phyloP scores from a whole-genome alignment of 768 basidiomycete genomes.

The Pleurotus platypus region DNA sequence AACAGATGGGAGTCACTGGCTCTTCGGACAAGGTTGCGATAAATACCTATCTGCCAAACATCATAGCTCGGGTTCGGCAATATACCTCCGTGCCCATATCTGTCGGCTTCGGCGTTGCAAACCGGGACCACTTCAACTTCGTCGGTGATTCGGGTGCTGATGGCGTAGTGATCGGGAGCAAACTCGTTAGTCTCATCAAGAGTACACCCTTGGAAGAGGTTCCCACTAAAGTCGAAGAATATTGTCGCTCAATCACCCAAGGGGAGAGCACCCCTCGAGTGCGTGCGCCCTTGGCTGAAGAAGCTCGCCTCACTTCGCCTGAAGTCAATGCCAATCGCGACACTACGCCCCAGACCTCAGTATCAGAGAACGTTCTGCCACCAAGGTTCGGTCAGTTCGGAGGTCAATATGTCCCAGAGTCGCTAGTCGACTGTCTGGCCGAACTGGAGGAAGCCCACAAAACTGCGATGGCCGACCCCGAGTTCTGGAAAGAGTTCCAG shows the following conservation, averaged over 20 bases:
- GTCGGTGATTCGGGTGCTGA: constrained; percentile 90
- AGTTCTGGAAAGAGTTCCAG: constrained; percentile 90
- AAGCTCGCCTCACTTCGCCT: constrained; percentile 21
- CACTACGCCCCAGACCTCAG: constrained; percentile 23
- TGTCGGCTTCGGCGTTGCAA: constrained; percentile 96
- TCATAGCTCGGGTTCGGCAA: constrained; percentile 79
- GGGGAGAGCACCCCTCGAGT: constrained; percentile 34
- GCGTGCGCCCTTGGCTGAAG: constrained; percentile 23
- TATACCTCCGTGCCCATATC: constrained; percentile 81
- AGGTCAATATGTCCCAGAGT: constrained; percentile 96
- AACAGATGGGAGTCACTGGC: constrained; percentile 96
- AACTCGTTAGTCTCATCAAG: constrained; percentile 79
- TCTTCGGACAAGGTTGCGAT: constrained; percentile 73
- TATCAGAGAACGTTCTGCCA: constrained; percentile 53
- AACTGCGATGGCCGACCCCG: constrained; percentile 79
- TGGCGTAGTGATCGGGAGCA: constrained; percentile 91
- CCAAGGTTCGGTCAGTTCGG: constrained; percentile 93
- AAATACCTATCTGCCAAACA: constrained; percentile 75
- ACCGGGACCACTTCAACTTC: constrained; percentile 80
- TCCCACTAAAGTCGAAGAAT: constrained; percentile 58
- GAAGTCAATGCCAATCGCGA: constrained; percentile 25
- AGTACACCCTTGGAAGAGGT: constrained; percentile 46
- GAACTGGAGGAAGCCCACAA: constrained; percentile 93
- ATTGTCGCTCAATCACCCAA: constrained; percentile 67
- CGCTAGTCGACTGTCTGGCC: constrained; percentile 86